Base-by-base conservation (phyloP, 805 yeast species). In the Candida schatavii region DNA sequence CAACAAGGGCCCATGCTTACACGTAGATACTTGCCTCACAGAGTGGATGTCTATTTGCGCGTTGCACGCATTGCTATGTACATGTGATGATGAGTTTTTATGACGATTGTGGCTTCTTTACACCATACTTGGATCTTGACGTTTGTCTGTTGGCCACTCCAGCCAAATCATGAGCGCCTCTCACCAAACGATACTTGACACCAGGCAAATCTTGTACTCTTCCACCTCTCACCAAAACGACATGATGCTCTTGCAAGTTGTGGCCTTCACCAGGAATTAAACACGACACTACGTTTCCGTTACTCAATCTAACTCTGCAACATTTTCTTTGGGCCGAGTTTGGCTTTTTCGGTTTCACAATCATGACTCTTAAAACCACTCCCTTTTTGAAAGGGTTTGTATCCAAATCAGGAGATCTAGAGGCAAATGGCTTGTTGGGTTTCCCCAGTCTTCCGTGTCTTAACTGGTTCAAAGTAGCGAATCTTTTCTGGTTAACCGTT, bases 211-310 rank as follows among this genome's bases (percentile, higher is more conserved):
- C 99, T 61, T 90, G 97, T 40, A 88, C 88, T 75, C 97, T 82
- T 13, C 99, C 99, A n/a, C 99, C 99, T 66, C 99, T 81, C 3
- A 93, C 96, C 40, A 81, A 78, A 1, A 93, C 98, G 39, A 93
- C 95, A 57, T 95, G 87, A 68, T 93, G 99, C 64, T 93, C 99
- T 70, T 93, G 98, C 18, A 95, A 84, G 59, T 93, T 93, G 66
- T 93, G 99, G 17, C 99, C 99, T 61, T 93, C 97, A 42, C 99
- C 99, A 13, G 97, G 97, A 44, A 93, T 93, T 62, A 89, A 90
- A 1, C 97, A 97, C 35, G 91, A 83, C 14, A 93, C 78, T 38
- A 87, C 82, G 50, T 83, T 84, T 21, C 98, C 99, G 55, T 87
- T 91, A 9, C 95, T 78, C 46, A 93, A 74, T 66, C 96, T 79